Base-by-base conservation (phyloP, 805 yeast genomes). In the Barnettozyma wickerhamii region DNA sequence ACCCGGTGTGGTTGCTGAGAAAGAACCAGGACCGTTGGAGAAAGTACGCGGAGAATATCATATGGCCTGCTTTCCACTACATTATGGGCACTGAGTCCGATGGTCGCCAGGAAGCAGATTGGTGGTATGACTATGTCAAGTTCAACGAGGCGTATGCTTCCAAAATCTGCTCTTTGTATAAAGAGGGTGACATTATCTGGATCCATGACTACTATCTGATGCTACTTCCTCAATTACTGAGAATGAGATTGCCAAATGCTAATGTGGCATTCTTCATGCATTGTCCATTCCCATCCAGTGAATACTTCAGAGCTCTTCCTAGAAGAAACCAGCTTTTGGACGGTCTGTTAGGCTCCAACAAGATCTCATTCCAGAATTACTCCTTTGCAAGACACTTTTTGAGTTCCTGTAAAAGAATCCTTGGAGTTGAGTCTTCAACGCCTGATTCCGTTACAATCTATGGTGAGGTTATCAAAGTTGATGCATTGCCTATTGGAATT, bases 51-150 rank as follows among this genome's bases (percentile, higher is more conserved):
- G 98, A 91, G 58, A 79, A 84, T 52, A 81, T 82, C 17, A 67
- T 93, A 21, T 93, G 99, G 98, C 96, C 96, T 2, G 83, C 88
- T 3, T 80, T 91, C 63, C 99, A 93, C 58, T 93, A 93, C 65
- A 88, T 93, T 60, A 84, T 87, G 62, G 81, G 82, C 33, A 81
- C 81, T 42, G 75, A 84, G 0, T 72, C 79, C 3, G 83, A 83
- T 57, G 86, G 86, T 5, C 70, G 74, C 23, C 78, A 73, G 29
- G 91, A 86, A 56, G 73, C 79, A 33, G 72, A 75, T 35, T 89
- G 95, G 95, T 80, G 82, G 81, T 75, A 81, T 59, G 95, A 86
- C 58, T 93, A 93, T 58, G 95, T 88, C 36, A 79, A 75, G 55
- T 84, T 89, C 67, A 93, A 93, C 62, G 95, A 88, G 63, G 89